These are phyloP conservation scores for Hysterangium stoloniferum DNA, from an alignment of 768 basidiomycete genomes.

Conservation along the genomic window DNA sequence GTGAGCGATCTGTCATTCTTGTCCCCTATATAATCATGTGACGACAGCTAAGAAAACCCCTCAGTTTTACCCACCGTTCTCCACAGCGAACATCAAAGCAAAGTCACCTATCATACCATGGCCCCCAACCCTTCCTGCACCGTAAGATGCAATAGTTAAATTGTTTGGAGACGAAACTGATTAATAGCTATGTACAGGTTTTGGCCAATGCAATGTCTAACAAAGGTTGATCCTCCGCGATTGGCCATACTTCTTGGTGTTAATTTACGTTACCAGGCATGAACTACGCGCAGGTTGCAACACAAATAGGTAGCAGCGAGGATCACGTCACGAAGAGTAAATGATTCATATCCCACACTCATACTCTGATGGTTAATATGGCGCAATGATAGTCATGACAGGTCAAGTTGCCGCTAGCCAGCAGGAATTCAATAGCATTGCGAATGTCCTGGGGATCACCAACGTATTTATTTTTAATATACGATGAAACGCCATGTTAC, in stretches of 20 bases:
- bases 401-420: conserved; percentile 35
- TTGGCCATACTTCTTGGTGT: conserved; percentile 8
- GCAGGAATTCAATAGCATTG: conserved; percentile 43
- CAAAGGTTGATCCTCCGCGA: too few relatives aligned
- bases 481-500: not conserved
- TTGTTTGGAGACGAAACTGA: not conserved
- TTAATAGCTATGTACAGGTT: conserved; percentile 17
- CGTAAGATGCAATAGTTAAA: conserved; percentile 20
- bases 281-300: conserved; percentile 43
- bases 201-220: conserved; percentile 42
- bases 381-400: conserved; percentile 32
- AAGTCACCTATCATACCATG: conserved; percentile 30
- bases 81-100: not conserved
- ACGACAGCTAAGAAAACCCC: not conserved
- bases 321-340: conserved; percentile 48
- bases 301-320: conserved; percentile 32
- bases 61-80: not conserved
- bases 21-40: not conserved
- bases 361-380: not conserved
- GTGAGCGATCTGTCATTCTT: not conserved
- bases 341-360: conserved; percentile 16
- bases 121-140: conserved; percentile 48
- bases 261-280: conserved; percentile 30
- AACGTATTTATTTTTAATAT: conserved; percentile 23
- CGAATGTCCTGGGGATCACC: conserved; percentile 34